Percentiles rank a stretch among this genome's conserved stretches.
Evolutionary conservation across 345 rosid species (phyloP).

Genomic region (Eucalyptus erythrocorys): DNA sequence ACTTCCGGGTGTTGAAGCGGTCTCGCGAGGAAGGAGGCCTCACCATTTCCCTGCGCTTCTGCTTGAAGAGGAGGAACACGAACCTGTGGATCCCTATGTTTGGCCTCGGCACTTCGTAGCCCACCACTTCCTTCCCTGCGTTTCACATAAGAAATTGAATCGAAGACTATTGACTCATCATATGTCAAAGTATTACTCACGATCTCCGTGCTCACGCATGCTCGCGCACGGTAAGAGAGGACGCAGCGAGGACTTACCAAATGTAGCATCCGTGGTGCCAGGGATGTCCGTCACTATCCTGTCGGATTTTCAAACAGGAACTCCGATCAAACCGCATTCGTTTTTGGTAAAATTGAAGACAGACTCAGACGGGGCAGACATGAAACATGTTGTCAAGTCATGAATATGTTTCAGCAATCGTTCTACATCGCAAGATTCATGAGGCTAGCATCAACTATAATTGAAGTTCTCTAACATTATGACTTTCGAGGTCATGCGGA

Average conservation of each 20-base stretch:
- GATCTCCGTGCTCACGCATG: not conserved
- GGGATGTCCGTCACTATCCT: slow-evolving; percentile 97
- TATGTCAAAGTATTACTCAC: not conserved
- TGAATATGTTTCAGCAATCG: not conserved
- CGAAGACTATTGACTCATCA: not conserved
- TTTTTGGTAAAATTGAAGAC: not conserved
- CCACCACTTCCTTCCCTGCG: slow-evolving; percentile 52
- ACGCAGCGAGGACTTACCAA: slow-evolving; percentile 33
- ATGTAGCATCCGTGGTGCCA: slow-evolving; percentile 74
- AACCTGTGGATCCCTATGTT: slow-evolving; percentile 72
- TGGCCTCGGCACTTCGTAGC: slow-evolving; percentile 66
- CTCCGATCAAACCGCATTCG: not conserved
- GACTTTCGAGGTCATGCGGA: not conserved
- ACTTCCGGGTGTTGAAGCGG: slow-evolving; percentile 56
- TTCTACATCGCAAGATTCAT: not conserved
- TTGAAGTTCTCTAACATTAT: not conserved
- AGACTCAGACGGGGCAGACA: not conserved
- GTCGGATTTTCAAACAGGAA: not conserved
- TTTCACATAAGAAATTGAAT: not conserved
- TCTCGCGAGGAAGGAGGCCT: slow-evolving; percentile 40
- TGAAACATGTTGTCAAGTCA: not conserved
- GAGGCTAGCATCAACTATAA: not conserved
- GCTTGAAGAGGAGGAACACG: slow-evolving; percentile 69
- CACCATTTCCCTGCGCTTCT: slow-evolving; percentile 62
- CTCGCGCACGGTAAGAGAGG: not conserved